A percentile compares a stretch with the other conserved stretches of the same genome.
Conservation (phyloP, 331 rosid species). For the Ulmus americana region DNA sequence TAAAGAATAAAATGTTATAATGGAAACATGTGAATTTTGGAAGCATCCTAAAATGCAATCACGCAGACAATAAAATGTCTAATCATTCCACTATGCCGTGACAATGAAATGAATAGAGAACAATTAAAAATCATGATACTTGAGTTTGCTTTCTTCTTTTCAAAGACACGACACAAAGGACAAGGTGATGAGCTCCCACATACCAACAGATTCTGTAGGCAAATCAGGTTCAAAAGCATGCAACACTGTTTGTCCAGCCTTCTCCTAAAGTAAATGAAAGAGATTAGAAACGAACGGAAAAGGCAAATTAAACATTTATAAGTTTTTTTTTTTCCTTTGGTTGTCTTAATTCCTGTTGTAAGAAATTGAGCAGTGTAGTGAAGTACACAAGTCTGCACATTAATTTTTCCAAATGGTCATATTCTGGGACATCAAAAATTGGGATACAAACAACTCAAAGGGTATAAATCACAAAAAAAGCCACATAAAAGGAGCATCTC, state of each 20-base stretch:
- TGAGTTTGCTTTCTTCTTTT: too few relatives aligned
- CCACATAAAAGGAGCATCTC: neutral
- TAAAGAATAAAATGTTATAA: neutral
- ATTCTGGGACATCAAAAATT: neutral
- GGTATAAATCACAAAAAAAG: neutral
- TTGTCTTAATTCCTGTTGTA: neutral
- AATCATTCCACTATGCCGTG: neutral
- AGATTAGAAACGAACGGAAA: conserved; percentile 22
- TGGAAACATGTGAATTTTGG: neutral
- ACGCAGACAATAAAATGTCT: neutral
- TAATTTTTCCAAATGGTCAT: neutral
- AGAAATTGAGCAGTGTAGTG: neutral
- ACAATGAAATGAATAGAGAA: neutral
- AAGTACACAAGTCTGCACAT: neutral
- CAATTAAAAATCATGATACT: neutral
- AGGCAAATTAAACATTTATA: neutral
- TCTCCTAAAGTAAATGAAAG: conserved; percentile 41
- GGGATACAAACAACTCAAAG: neutral
- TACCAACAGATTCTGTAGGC: conserved; percentile 52
- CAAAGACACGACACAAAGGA: neutral
- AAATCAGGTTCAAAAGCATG: conserved; percentile 53
- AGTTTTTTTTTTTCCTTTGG: neutral
- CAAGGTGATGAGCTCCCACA: conserved; percentile 23
- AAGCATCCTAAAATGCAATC: neutral
- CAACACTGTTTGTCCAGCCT: conserved; percentile 40